phyloP scores from a whole-genome alignment of 441 rosid genomes.

The Euphorbia celastroides region DNA sequence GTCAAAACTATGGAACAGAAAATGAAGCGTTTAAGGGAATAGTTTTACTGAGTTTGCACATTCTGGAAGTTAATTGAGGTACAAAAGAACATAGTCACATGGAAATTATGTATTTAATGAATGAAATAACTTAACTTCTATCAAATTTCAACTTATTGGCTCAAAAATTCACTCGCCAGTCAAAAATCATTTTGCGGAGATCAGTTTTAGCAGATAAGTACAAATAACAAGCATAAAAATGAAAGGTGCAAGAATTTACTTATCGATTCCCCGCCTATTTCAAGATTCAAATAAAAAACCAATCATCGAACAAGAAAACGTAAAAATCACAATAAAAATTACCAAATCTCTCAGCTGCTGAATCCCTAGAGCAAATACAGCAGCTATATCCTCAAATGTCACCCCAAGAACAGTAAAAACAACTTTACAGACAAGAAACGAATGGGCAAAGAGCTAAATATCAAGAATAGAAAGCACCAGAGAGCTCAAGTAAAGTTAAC shows the following conservation, averaged over 20 bases:
- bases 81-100: not conserved
- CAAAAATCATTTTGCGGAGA: not conserved
- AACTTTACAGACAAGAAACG: constrained; percentile 2
- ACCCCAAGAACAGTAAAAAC: not conserved
- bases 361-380: not conserved
- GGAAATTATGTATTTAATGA: not conserved
- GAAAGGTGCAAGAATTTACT: not conserved
- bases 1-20: not conserved
- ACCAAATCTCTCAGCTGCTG: not conserved
- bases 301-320: not conserved
- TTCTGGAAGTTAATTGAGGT: not conserved
- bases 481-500: constrained; percentile 3
- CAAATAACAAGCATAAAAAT: constrained; percentile 27
- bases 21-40: not conserved
- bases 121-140: not conserved
- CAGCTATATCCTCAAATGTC: not conserved
- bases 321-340: not conserved
- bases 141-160: not conserved
- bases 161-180: not conserved
- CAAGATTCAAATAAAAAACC: not conserved
- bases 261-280: not conserved
- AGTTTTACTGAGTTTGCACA: not conserved
- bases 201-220: constrained; percentile 17
- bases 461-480: not conserved
- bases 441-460: constrained; percentile 6